Evolutionary conservation across 768 basidiomycete species (phyloP).

Genomic region (Tephrocybe rancida): DNA sequence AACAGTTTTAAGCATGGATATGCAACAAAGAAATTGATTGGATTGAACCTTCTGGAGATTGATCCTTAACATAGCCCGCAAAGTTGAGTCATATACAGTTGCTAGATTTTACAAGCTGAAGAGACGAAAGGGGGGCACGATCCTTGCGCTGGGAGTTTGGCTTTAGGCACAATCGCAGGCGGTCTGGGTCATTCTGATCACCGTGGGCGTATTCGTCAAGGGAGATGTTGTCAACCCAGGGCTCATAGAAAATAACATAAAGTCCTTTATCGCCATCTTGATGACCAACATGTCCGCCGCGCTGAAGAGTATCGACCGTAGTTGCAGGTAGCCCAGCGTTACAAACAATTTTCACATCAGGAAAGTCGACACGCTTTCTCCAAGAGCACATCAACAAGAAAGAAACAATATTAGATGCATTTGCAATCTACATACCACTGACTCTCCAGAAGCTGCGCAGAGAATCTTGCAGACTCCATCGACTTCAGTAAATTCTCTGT

Average conservation of each 20-base stretch:
- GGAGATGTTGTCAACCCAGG: too few relatives aligned
- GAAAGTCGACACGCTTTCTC: slow-evolving; percentile 23
- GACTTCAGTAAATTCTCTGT: slow-evolving; percentile 16
- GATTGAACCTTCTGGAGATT: not conserved
- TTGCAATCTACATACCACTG: slow-evolving; percentile 10
- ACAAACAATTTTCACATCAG: slow-evolving; percentile 23
- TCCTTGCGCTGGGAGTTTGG: not conserved
- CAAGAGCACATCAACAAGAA: too few relatives aligned
- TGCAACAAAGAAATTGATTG: too few relatives aligned
- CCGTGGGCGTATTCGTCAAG: not conserved
- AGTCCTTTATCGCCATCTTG: not conserved
- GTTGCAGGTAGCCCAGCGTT: slow-evolving; percentile 16
- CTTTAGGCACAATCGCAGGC: not conserved
- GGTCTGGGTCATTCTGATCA: slow-evolving; percentile 1
- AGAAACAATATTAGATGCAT: slow-evolving; percentile 1
- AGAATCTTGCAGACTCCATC: slow-evolving; percentile 23
- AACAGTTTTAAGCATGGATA: too few relatives aligned
- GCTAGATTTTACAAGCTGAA: slow-evolving; percentile 7
- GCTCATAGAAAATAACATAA: slow-evolving; percentile 15
- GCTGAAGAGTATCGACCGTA: slow-evolving; percentile 18
- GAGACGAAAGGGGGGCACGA: slow-evolving; percentile 4
- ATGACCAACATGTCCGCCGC: slow-evolving; percentile 19
- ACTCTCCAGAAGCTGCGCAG: not conserved
- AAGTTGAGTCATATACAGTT: not conserved
- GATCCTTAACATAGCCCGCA: slow-evolving; percentile 3